Evolutionary conservation across 495 filamentous ascomycete genomes (phyloP).

Genomic region (Xylaria sp.): DNA sequence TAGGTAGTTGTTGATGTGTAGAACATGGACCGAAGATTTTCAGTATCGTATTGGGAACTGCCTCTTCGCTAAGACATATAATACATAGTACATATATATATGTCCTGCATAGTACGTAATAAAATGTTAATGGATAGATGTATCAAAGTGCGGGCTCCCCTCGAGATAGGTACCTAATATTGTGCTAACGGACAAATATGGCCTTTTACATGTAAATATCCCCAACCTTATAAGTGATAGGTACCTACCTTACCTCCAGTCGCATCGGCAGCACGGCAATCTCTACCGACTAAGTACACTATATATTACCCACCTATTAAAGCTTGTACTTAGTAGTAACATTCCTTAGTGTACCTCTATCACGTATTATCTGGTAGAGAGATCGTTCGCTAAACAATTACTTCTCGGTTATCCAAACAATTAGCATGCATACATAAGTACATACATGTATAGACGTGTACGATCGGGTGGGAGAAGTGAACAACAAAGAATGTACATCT

Average conservation of each 20-base stretch:
- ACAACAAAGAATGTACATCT: not conserved
- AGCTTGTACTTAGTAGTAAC: too few species aligned
- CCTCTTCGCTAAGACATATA: not conserved
- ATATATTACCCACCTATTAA: too few species aligned
- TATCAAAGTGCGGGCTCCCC: not conserved
- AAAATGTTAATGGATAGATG: too few species aligned
- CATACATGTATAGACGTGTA: not conserved
- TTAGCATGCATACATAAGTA: not conserved
- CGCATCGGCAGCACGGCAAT: too few species aligned
- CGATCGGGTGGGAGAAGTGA: not conserved
- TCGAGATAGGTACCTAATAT: not conserved
- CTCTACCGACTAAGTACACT: too few species aligned
- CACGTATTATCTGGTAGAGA: too few species aligned
- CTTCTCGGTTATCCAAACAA: not conserved
- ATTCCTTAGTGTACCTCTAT: too few species aligned
- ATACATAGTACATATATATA: not conserved
- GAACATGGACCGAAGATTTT: not conserved
- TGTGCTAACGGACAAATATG: not conserved
- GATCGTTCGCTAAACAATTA: not conserved
- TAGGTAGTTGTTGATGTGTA: not conserved
- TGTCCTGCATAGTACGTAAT: too few species aligned
- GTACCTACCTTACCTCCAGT: too few species aligned
- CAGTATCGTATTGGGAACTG: not conserved
- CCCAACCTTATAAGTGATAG: not conserved
- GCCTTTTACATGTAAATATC: not conserved